Evolutionary conservation across 192 early-diverging fungal species (phyloP), one percentile per base, ranked within the genome.

Genomic region (Coemansia sp.): DNA sequence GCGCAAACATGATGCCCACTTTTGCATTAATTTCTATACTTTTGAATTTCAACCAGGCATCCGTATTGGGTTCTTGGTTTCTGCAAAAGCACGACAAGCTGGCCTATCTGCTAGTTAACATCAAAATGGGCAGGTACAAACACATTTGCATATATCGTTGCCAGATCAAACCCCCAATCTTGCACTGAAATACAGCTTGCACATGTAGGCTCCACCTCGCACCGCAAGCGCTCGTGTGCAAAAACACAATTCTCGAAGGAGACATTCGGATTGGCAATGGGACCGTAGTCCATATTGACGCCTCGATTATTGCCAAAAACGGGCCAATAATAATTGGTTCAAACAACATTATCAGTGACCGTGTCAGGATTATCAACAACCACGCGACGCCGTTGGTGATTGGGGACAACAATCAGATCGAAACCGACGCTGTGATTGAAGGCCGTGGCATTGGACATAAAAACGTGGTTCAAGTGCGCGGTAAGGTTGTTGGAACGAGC

Each of bases 331-430:
- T 81, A 21, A 81, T 81, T 11, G 78, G 78, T 2, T 49, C 69
- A 51, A 75, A 71, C 67, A 81, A 81, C 67, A 81, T 81, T 10
- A 72, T 81, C 52, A 67, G 69, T 62, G 78, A 81, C 57, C 66
- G 78, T 3, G 72, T 65, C 3, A 56, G 53, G 26, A 81, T 81
- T 21, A 52, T 72, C 19, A 81, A 81, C 60, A 22, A 69, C 52
- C 67, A 72, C 59, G n/a, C 57, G 12, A 61, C 62, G 12, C 74
- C 74, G 23, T 64, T 81, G 37, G 62, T 65, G 17, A 75, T 81
- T 29, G 78, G 78, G 19, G 78, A 81, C 53, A 69, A 75, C 54
- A 81, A 81, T 53, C 56, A 69, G 60, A 50, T 81, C 16, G 79
- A 82, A 60, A 75, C 79, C 9, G 72, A 75, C 12, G 54, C 69